Base-by-base conservation (phyloP, 2,329 filamentous ascomycete genomes). In the Beauveria bassiana region DNA sequence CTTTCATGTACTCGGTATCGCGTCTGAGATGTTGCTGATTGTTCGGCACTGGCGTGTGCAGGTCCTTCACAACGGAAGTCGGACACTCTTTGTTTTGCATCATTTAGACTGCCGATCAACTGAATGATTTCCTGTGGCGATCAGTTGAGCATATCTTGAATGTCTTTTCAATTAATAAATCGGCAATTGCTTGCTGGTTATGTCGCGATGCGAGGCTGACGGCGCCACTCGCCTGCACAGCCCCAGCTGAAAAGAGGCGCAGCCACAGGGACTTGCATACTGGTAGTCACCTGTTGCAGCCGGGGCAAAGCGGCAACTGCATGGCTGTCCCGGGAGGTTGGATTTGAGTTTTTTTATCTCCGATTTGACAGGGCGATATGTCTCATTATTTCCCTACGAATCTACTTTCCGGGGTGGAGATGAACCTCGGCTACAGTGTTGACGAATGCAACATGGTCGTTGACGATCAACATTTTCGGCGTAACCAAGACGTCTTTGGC, bases 211-310 rank as follows among this genome's bases (percentile, higher is more conserved):
- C 31, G 31, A 34, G 43, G 24, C 34, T 43, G 47, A 22, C 12
- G 24, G 12, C 38, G 47, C 38, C 57, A 52, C 47, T 24, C 18
- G 12, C 38, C 16, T 45, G 38, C 57, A 52, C 34, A 14, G 34
- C 57, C 57, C 38, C 47, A 59, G 57, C 57, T 45, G 47, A 40
- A 22, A 49, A 40, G 47, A 59, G 57, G 57, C 57, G 57, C 57
- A 59, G 57, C 34, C 3, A 9, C 6, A 18, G 31, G 12, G 10
- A 14, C 31, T 14, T 34, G 12, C 34, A 28, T 24, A 18, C 10
- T 22, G 22, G 22, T 22, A 22, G 22, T 5, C 34, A 14, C 16
- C 2, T 22, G 14, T 18, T 18, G 14, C 10, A 49, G 5, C 4
- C 34, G 12, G 46, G 9, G 42, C 54, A 28, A 56, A 38, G 14